phyloP scores from a whole-genome alignment of 768 basidiomycete species.

The Termitomyces heimii region DNA sequence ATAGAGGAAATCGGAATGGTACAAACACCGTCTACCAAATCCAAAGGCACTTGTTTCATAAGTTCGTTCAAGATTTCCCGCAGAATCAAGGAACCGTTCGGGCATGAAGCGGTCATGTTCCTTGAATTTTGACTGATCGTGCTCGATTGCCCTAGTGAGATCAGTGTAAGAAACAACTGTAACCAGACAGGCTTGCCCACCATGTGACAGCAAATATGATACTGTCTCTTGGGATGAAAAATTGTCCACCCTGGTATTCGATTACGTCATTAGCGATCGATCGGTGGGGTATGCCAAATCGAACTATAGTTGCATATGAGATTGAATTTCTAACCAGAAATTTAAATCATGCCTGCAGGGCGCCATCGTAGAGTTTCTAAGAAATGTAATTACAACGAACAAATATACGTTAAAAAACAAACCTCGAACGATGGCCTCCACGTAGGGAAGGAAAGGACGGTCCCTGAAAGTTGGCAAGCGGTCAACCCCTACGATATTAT shows the following conservation, averaged over 20 bases:
- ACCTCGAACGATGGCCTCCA: background rate
- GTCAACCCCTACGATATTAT: background rate
- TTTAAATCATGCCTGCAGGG: background rate
- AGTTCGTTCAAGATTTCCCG: background rate
- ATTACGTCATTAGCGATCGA: background rate
- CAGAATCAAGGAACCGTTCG: background rate
- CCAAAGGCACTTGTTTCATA: background rate
- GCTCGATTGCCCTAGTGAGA: background rate
- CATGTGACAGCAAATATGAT: background rate
- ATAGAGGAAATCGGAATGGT: background rate
- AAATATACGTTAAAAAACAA: background rate
- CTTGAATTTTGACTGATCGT: background rate
- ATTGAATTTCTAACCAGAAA: background rate
- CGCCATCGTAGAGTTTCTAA: background rate
- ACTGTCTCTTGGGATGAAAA: background rate
- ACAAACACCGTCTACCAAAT: background rate
- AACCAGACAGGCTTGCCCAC: background rate
- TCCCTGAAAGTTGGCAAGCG: background rate
- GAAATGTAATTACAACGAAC: background rate
- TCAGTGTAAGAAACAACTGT: background rate
- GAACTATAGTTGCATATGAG: background rate
- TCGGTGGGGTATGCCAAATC: background rate
- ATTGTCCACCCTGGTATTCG: background rate
- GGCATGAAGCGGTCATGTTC: background rate
- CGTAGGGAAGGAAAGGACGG: background rate